These are phyloP conservation scores for Jatropha podagrica DNA, from an alignment of 441 rosid genomes.

Conservation along the genomic window DNA sequence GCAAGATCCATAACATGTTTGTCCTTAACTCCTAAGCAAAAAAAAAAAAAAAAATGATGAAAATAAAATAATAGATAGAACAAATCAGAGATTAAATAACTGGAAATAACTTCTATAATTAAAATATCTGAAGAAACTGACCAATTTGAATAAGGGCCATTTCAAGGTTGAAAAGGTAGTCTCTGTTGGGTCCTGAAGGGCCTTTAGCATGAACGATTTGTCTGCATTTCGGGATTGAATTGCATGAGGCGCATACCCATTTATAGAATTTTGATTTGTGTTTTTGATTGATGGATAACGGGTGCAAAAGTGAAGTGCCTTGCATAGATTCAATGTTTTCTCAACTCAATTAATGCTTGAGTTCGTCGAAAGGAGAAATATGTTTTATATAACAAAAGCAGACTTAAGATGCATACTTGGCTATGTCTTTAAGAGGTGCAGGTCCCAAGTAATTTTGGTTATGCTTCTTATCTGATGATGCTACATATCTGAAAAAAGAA, in stretches of 20 bases:
- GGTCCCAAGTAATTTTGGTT: conserved; percentile 78
- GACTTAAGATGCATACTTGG: conserved; percentile 45
- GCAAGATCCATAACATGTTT: conserved; percentile 73
- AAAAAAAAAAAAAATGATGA: background rate
- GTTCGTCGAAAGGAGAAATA: background rate
- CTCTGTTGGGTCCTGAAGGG: conserved; percentile 97
- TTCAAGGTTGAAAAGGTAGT: conserved; percentile 78
- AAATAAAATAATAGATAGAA: background rate
- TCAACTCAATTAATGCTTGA: background rate
- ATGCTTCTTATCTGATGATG: conserved; percentile 68
- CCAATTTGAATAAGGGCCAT: conserved; percentile 61
- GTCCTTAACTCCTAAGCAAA: conserved; percentile 59
- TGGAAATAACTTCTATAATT: background rate
- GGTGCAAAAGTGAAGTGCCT: background rate
- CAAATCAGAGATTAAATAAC: background rate
- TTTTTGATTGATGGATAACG: background rate
- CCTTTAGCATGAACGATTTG: conserved; percentile 77
- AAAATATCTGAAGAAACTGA: conserved; percentile 15
- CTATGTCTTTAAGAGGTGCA: conserved; percentile 68
- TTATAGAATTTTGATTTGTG: background rate
- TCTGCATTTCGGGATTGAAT: conserved; percentile 28
- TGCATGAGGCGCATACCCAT: too few relatives aligned
- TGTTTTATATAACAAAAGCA: background rate
- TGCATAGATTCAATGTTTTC: background rate
- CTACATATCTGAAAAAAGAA: conserved; percentile 59